Percentiles rank a stretch among this genome's conserved stretches.
phyloP scores from a whole-genome alignment of 164 flowering plant genomes.

The Protea cynaroides region DNA sequence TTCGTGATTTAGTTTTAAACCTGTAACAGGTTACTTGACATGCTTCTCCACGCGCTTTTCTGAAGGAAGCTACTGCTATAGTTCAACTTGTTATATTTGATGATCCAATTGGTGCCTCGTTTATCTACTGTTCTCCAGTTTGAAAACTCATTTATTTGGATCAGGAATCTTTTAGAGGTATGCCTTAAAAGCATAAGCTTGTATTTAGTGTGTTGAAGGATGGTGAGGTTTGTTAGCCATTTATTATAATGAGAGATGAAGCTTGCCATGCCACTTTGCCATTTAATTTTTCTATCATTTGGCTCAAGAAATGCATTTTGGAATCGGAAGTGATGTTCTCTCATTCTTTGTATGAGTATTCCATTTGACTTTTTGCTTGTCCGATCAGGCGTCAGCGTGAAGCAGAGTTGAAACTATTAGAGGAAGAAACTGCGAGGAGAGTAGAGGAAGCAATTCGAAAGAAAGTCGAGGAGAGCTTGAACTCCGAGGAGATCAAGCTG shows the following conservation, averaged over 20 bases:
- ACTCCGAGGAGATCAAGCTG: constrained; percentile 58
- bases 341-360: constrained; percentile 14
- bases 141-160: constrained; percentile 89
- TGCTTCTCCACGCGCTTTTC: constrained; percentile 83
- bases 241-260: constrained; percentile 25
- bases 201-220: constrained; percentile 45
- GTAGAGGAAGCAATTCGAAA: constrained; percentile 79
- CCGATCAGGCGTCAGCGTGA: constrained; percentile 83
- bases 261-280: constrained; percentile 19
- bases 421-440: constrained; percentile 92
- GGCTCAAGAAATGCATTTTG: constrained; percentile 14
- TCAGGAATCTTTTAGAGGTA: constrained; percentile 96
- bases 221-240: constrained; percentile 56
- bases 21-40: constrained; percentile 74
- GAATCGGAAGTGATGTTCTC: constrained; percentile 14
- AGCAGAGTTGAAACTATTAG: constrained; percentile 79
- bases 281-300: constrained; percentile 20
- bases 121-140: constrained; percentile 89
- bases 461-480: constrained; percentile 79
- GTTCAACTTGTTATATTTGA: constrained; percentile 83
- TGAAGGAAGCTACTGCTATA: constrained; percentile 94
- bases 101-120: constrained; percentile 81
- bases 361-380: constrained; percentile 27
- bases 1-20: constrained; percentile 49
- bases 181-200: constrained; percentile 83